Evolutionary conservation across 768 basidiomycete species (phyloP), one percentile per base, ranked within the genome.

Genomic region (Amanita rubescens): DNA sequence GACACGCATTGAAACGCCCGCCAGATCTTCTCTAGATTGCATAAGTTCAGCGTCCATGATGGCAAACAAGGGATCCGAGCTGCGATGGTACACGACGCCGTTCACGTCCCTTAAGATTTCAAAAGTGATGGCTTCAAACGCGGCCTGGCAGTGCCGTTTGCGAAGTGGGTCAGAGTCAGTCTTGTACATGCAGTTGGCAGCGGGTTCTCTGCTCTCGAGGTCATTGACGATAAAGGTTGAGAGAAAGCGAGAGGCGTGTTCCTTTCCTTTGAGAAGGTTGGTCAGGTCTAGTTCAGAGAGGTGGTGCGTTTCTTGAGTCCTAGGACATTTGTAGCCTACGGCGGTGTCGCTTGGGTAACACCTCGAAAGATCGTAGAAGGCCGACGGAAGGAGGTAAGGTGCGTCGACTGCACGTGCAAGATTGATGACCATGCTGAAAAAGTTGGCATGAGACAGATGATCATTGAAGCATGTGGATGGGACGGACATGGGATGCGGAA

Each of bases 301-400:
- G 37, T 65, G 60, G 60, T 81, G 74, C 9, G 52, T 64, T 14
- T 54, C 63, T 51, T 59, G 67, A 37, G 68, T 68, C 47, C 65
- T 54, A 17, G 68, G 60, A 57, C 66, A 73, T 51, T 66, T 71
- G 63, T 76, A 71, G 5, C 84, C 85, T 5, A 71, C 65, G 25
- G 78, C 77, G 32, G 80, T 78, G 46, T 80, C 78, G 60, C 81
- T 87, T 1, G 84, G 80, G 27, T 77, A 68, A 59, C 70, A 79
- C 37, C 88, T 84, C 19, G 84, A 88, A 38, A 90, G 76, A 64
- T 90, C 88, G 65, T 90, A 90, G 68, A 87, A 87, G 5, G 87
- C 87, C 25, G 87, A 77, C 4, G 87, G 85, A 3, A 89, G 71
- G 32, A 90, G 76, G 58, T 81, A 76, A 0, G 69, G 70, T 0